phyloP scores from a whole-genome alignment of 2,329 filamentous ascomycete genomes.

The Diaporthe vaccinii region DNA sequence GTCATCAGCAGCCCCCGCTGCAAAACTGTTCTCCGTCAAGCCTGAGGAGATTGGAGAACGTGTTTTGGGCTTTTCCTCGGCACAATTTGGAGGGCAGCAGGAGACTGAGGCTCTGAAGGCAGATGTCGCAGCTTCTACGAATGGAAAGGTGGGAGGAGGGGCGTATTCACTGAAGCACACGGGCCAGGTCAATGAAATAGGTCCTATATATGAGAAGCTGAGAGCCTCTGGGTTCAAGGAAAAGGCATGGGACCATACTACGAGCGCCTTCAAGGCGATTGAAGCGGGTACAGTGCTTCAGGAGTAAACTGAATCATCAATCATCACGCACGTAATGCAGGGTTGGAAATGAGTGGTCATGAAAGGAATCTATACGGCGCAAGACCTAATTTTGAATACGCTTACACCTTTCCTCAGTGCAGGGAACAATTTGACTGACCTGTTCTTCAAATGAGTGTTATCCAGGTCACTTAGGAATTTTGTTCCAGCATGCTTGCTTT shows the following conservation, averaged over 20 bases:
- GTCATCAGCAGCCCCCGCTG: neutral
- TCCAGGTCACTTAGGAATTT: too few relatives aligned
- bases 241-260: neutral
- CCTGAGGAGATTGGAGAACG: slow-evolving; percentile 1
- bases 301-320: neutral
- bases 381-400: too few relatives aligned
- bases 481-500: too few relatives aligned
- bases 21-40: neutral
- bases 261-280: neutral
- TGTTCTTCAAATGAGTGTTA: too few relatives aligned
- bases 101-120: neutral
- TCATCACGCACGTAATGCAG: too few relatives aligned
- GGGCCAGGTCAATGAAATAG: neutral
- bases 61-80: neutral
- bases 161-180: neutral
- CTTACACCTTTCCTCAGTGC: too few relatives aligned
- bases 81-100: neutral
- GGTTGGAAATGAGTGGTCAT: too few relatives aligned
- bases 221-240: neutral
- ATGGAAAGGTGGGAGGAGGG: neutral
- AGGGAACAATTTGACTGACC: too few relatives aligned
- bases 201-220: neutral
- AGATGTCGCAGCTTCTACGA: neutral
- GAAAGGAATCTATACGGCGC: too few relatives aligned
- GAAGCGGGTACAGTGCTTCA: neutral